Conservation (phyloP, 2,329 filamentous ascomycete species). For the Aureobasidium sp. region DNA sequence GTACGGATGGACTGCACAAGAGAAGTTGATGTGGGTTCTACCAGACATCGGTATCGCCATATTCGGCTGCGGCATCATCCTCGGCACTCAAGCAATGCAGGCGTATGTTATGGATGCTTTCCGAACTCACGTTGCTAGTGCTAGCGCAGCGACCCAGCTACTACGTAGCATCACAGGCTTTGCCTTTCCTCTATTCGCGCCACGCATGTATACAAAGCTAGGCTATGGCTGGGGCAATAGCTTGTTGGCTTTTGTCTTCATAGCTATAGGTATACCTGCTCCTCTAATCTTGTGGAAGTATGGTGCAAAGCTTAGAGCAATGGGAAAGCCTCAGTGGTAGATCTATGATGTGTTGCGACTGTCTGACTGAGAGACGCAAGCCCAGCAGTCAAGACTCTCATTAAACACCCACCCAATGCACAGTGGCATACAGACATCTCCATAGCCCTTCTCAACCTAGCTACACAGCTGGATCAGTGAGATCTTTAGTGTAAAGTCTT, state of each 20-base stretch:
- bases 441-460: too few species aligned
- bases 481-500: too few species aligned
- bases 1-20: slow-evolving; percentile 21
- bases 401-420: too few species aligned
- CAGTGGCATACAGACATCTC: too few species aligned
- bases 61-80: slow-evolving; percentile 22
- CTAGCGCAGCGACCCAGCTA: slow-evolving; percentile 40
- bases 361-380: too few species aligned
- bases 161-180: slow-evolving; percentile 39
- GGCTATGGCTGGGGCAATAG: slow-evolving; percentile 39
- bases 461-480: too few species aligned
- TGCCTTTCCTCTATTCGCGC: slow-evolving; percentile 38
- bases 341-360: too few species aligned
- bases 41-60: slow-evolving; percentile 18
- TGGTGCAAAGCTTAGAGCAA: slow-evolving; percentile 29
- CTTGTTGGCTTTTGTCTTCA: slow-evolving; percentile 36
- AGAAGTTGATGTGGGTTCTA: slow-evolving; percentile 20
- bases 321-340: too few species aligned
- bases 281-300: slow-evolving; percentile 35
- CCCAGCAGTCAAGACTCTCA: too few species aligned
- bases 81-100: slow-evolving; percentile 23
- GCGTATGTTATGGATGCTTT: slow-evolving; percentile 40
- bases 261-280: slow-evolving; percentile 33
- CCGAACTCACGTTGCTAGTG: slow-evolving; percentile 32
- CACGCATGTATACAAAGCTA: slow-evolving; percentile 37